Base-by-base conservation (phyloP, 352 stramenopile genomes). In the Phytopythium delawarense region DNA sequence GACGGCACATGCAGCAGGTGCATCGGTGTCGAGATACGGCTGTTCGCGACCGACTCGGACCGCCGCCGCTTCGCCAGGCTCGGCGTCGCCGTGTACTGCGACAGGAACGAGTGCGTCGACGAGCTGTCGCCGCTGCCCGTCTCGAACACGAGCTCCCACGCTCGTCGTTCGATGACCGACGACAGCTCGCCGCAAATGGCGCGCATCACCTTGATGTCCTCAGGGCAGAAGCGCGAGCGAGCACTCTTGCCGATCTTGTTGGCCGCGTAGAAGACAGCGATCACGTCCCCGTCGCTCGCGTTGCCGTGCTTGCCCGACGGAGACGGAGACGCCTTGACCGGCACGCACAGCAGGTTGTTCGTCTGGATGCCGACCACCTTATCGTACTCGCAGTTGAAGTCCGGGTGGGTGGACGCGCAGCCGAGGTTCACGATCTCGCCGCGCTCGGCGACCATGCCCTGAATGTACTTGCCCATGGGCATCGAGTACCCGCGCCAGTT, bases 231-330 rank as follows among this genome's bases (percentile, higher is more conserved):
- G 21, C 67, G 70, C 7, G 67, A 63, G 23, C 74, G 75, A 21
- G 53, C 58, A 9, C 61, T 70, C 4, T 65, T 52, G 20, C 73
- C 79, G 21, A 76, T 62, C 50, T 94, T 94, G 70, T 94, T 93
- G n/a, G 79, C 80, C 1, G 81, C 84, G 64, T 96, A 92, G 28
- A 94, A 86, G 2, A 96, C 83, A 0, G 80, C 84, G 64, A 94
- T 79, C 16, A 91, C 73, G 53, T 79, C 71, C n/a, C 81, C 73
- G 7, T 66, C 64, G 58, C 66, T 72, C 61, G 61, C 71, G 25
- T 62, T 71, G 75, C 78, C 74, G 69, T 70, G 64, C n/a, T 72
- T 67, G 44, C 66, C 61, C 18, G 61, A 58, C 7, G 65, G 45
- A 28, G 25, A 50, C 11, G 65, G 52, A 28, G 34, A 44, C 7